These are phyloP conservation scores for Cercospora zeina DNA, from an alignment of 2,329 filamentous ascomycete species.

Conservation along the genomic window DNA sequence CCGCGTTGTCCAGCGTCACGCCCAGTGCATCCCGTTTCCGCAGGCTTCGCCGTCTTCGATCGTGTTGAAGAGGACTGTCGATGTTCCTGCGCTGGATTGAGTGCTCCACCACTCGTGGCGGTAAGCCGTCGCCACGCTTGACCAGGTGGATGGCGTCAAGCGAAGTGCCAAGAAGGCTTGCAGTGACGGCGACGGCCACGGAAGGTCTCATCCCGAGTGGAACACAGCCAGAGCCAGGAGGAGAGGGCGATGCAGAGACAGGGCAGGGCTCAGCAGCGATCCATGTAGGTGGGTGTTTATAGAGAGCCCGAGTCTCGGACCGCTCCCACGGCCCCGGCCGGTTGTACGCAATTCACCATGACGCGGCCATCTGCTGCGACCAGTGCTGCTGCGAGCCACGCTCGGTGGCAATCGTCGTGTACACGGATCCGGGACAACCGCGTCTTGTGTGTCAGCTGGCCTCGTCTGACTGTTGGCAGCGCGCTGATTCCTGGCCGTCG, in stretches of 20 bases:
- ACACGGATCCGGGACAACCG: constrained; percentile 9
- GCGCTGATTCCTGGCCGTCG: neutral
- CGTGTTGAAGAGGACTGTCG: constrained; percentile 49
- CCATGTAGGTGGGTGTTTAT: constrained; percentile 4
- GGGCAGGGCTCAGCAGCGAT: constrained; percentile 8
- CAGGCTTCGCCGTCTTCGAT: constrained; percentile 46
- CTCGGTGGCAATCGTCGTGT: constrained; percentile 11
- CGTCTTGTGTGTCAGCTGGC: neutral
- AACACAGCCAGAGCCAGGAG: neutral
- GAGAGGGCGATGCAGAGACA: constrained; percentile 2
- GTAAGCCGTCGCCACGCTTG: constrained; percentile 31
- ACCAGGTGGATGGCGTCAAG: constrained; percentile 35
- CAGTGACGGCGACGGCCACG: constrained; percentile 34
- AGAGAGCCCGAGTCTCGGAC: constrained; percentile 11
- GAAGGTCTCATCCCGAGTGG: constrained; percentile 14
- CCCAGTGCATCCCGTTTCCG: constrained; percentile 47
- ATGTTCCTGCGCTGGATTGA: constrained; percentile 54
- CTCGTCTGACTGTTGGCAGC: neutral
- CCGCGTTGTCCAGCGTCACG: constrained; percentile 57
- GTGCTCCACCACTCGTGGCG: constrained; percentile 52
- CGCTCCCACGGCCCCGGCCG: constrained; percentile 5
- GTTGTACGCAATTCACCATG: constrained; percentile 14
- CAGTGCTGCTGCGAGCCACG: constrained; percentile 7
- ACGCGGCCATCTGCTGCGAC: constrained; percentile 16
- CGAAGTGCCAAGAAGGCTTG: constrained; percentile 28